Base-by-base conservation (phyloP, 371 early-diverging fungal genomes). In the Mortierella sp. region DNA sequence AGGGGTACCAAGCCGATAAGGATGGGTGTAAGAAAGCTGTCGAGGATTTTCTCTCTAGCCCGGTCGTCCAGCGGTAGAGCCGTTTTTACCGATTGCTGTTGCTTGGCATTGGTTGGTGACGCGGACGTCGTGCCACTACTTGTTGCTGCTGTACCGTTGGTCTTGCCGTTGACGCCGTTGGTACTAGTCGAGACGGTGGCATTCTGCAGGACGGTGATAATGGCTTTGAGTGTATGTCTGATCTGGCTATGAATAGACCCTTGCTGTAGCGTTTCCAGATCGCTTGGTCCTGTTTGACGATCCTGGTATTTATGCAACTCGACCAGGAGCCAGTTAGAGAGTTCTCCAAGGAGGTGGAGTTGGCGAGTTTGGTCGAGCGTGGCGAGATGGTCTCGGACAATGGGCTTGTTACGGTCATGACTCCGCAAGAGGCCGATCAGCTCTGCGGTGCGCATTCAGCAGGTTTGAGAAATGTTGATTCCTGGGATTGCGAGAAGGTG, bases 311-410 rank as follows among this genome's bases (percentile, higher is more conserved):
- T 81, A 52, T 58, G 54, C 16, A 85, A 16, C 71, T 85, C 85
- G 52, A 70, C 76, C 1, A 60, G 71, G 7, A 81, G 72, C 85
- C 85, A 85, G 34, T 85, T 85, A 54, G 82, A 63, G 44, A 81
- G 81, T 26, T 85, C 85, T 34, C 85, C 85, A 0, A 85, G 79
- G n/a, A 85, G 77, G 77, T 85, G 85, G 0, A 79, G 65, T 45
- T 70, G 74, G 8, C 81, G 57, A 1, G 82, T 14, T 8, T 16
- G 28, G 57, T 76, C 77, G 7, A 85, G 80, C 14, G 70, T 11
- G 26, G 70, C 74, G 48, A 85, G 77, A n/a, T 77, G 73, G 13
- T 13, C 47, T 44, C 68, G 71, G 2, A 74, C 71, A 13, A 45
- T 38, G 31, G 74, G 65, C 3, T 52, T 65, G 57, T 76, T 74